Base-by-base conservation (phyloP, 2,329 filamentous ascomycete genomes). In the Trichophyton mentagrophytes region DNA sequence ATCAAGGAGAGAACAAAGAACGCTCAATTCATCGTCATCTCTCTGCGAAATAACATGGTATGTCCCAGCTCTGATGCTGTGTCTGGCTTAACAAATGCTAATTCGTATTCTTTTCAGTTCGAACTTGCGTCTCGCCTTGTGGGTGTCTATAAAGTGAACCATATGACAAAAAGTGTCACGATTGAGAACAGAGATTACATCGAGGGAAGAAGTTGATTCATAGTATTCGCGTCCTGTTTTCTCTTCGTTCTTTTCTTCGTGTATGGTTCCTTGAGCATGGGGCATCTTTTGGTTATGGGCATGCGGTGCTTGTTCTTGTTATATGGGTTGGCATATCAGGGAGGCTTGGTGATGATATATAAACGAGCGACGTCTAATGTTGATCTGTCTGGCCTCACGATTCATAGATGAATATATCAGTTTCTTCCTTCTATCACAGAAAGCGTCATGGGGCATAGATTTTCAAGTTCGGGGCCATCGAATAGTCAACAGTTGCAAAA, bases 1-100 rank as follows among this genome's bases (percentile, higher is more conserved):
- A 99, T 99, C 81, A 97, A 96, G 78, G 93, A 99, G 78, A 83
- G 93, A 60, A 99, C 93, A 63, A 97, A 96, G 81, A 99, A 99
- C 76, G 95, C 93, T 1, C 93, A 99, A 72, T 99, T 99, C 73
- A 93, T 99, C 68, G 93, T 99, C 70, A 99, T 99, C 71, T 96
- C 90, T 15, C 80, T 99, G 69, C 82, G 93, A 69, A 99, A 99
- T 77, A 99, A 99, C 79, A 99, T 99, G 93, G 75, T 77, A 69
- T 59, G 68, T 61, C 15, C 8, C 15, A 2, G 11, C 22, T 30
- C 2, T 3, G 49, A 17, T 25, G 49, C 7, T 22, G 44, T 22
- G 1, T 17, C 20, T 17, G 25, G 27, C 5, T 30, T 30, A 33
- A 40, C 57, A 27, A 33, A 17, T 13, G 15, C 38, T 59, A 55